Evolutionary conservation across 768 basidiomycete species (phyloP).

Genomic region (Collybia mongolica): DNA sequence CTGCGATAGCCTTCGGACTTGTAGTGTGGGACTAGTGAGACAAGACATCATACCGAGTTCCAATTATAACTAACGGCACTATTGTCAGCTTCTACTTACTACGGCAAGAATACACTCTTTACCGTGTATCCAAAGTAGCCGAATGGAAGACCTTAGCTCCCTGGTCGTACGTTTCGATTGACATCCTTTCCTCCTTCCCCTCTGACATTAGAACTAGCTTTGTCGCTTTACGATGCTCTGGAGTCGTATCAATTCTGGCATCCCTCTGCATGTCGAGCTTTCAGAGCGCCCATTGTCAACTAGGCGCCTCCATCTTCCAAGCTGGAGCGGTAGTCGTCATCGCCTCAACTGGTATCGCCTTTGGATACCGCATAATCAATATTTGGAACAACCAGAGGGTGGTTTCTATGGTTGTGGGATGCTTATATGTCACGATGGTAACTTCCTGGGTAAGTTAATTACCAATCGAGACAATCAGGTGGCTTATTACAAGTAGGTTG

Average conservation of each 20-base stretch:
- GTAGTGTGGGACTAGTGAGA: conserved; percentile 14
- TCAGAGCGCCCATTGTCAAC: conserved; percentile 9
- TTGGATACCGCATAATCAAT: conserved; percentile 7
- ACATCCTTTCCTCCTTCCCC: neutral
- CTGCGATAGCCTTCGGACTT: conserved; percentile 11
- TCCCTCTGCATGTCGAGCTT: conserved; percentile 11
- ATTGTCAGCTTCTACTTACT: no score
- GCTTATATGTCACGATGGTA: conserved; percentile 6
- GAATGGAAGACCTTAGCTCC: conserved; percentile 11
- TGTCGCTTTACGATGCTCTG: conserved; percentile 9
- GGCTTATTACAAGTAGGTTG: conserved; percentile 1
- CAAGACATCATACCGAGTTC: no score
- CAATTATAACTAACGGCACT: no score
- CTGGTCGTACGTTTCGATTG: conserved; percentile 6
- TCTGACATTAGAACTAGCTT: neutral
- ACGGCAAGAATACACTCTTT: conserved; percentile 8
- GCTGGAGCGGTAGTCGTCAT: conserved; percentile 2
- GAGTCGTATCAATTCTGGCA: conserved; percentile 10
- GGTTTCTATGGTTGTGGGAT: neutral
- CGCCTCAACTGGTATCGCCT: conserved; percentile 8
- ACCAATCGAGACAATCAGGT: no score
- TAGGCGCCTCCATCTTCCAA: conserved; percentile 8
- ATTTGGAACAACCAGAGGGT: conserved; percentile 1
- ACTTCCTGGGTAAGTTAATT: conserved; percentile 6
- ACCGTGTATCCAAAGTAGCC: conserved; percentile 4